Conservation (phyloP, 2,329 filamentous ascomycete species). For the Cercospora canescens region DNA sequence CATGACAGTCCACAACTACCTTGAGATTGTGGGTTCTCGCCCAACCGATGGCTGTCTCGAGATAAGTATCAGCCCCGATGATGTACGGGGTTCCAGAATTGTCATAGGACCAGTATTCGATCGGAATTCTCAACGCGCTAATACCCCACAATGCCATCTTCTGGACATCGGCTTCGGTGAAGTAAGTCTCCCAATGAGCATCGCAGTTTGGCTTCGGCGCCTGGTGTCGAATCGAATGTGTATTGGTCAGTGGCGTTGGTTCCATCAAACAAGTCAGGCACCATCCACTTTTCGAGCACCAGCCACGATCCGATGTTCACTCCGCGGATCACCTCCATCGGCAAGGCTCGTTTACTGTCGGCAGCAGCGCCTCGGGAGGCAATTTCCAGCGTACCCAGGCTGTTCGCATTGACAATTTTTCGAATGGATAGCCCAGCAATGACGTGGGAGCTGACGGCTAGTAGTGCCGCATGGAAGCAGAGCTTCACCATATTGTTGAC, state of each 20-base stretch:
- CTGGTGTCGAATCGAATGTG: slow-evolving; percentile 38
- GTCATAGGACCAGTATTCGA: slow-evolving; percentile 55
- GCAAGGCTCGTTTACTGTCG: neutral
- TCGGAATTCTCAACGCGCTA: slow-evolving; percentile 49
- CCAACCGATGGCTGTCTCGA: slow-evolving; percentile 46
- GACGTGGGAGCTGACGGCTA: neutral
- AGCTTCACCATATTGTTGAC: neutral
- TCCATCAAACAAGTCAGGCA: slow-evolving; percentile 36
- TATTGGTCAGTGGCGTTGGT: slow-evolving; percentile 40
- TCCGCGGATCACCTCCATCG: slow-evolving; percentile 28
- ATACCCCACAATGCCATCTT: slow-evolving; percentile 40
- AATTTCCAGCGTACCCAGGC: neutral
- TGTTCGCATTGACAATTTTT: neutral
- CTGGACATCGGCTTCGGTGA: slow-evolving; percentile 43
- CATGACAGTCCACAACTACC: slow-evolving; percentile 55
- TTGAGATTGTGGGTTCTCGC: slow-evolving; percentile 46
- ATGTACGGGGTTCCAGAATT: slow-evolving; percentile 46
- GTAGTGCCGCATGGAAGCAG: neutral
- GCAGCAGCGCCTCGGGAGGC: neutral
- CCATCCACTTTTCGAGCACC: slow-evolving; percentile 41
- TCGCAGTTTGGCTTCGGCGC: slow-evolving; percentile 32
- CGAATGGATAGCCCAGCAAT: neutral
- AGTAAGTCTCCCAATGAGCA: slow-evolving; percentile 39
- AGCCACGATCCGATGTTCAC: slow-evolving; percentile 42
- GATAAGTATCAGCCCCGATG: slow-evolving; percentile 47